Conservation (phyloP, 495 filamentous ascomycete genomes). For the Sphaerosporella brunnea region DNA sequence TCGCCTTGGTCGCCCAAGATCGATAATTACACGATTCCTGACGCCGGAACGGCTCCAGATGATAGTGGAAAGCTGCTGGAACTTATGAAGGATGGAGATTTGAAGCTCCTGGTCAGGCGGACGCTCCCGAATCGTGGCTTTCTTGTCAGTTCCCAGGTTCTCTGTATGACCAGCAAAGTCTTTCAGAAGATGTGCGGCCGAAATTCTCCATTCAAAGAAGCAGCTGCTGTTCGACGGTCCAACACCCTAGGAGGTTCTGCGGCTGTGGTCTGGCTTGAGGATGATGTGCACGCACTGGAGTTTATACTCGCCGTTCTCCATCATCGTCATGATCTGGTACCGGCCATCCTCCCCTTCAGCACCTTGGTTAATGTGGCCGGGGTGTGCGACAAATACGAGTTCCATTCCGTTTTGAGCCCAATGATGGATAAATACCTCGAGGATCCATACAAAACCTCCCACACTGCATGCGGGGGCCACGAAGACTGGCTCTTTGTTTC, state of each 20-base stretch:
- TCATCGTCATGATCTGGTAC: conserved; percentile 1
- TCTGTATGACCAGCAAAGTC: neutral
- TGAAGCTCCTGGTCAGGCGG: neutral
- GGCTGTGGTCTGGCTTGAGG: neutral
- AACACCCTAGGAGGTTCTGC: neutral
- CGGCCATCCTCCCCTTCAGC: neutral
- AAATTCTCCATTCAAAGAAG: neutral
- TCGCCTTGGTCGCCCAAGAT: neutral
- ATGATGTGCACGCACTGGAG: neutral
- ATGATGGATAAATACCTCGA: neutral
- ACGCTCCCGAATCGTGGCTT: neutral
- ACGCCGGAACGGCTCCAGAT: neutral
- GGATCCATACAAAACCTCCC: neutral
- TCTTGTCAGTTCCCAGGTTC: neutral
- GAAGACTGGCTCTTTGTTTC: neutral
- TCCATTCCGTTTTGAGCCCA: neutral
- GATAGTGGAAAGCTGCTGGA: neutral
- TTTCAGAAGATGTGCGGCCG: conserved; percentile 1
- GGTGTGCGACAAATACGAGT: conserved; percentile 1
- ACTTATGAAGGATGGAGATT: neutral
- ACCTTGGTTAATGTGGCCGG: neutral
- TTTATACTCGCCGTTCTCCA: neutral
- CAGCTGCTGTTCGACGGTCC: neutral
- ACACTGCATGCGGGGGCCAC: neutral
- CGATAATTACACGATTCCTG: neutral